Evolutionary conservation across 805 yeast species (phyloP), one percentile per base, ranked within the genome.

Genomic region (Candida vaughaniae): DNA sequence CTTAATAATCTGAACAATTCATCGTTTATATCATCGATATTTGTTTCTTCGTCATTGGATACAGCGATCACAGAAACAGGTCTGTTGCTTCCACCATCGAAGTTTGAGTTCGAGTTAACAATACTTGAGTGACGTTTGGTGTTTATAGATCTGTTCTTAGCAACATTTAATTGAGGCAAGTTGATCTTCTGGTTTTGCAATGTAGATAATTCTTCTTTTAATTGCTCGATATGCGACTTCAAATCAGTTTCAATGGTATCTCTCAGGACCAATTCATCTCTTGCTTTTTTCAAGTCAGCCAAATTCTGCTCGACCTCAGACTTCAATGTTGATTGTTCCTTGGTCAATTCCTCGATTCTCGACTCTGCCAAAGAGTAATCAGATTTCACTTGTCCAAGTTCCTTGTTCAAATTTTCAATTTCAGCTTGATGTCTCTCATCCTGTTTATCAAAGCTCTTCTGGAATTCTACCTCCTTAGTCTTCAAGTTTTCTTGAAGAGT

Each of bases 1-100:
- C 84, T 79, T 42, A 85, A 68, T 50, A 82, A 68, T 49, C 75
- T 72, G 74, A 78, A 85, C 38, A 85, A 65, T 56, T 86, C 93
- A 52, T 78, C 87, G 51, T 83, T 82, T 46, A 85, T 83, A 35
- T 80, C 84, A 43, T 82, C 83, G 42, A 81, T 61, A 42, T 70
- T 71, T 43, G 74, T 71, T 30, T 70, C 73, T 49, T 76, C 82
- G 39, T 66, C 69, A 38, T 65, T 65, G 1, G 82, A 68, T 5
- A 77, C 72, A 19, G 83, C 80, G 53, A 78, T 74, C 16, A 78
- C 80, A 5, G 84, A 76, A 17, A 77, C 82, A 11, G 82, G 81
- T 53, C 82, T 71, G 43, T 68, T 65, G 36, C 68, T 73, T 6
- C 34, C 20, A 19, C 35, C 34, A 33, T 38, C 42, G 18, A 19